Conservation (phyloP, 176 grass and related monocot species). For the Miscanthus lutarioriparius region DNA sequence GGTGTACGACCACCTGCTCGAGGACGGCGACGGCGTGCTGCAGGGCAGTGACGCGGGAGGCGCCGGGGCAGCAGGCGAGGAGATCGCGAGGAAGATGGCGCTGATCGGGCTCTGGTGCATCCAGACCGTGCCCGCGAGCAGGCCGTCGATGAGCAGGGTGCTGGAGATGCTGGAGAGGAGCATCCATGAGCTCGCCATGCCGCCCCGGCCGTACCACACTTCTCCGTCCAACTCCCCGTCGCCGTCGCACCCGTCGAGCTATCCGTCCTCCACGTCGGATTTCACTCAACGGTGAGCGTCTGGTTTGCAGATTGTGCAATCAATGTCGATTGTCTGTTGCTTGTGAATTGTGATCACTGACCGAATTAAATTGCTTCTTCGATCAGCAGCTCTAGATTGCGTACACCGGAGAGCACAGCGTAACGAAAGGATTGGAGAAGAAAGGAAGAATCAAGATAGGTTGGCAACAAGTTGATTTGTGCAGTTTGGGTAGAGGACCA, state of each 20-base stretch:
- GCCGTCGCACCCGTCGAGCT: conserved; percentile 23
- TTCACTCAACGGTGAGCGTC: conserved; percentile 30
- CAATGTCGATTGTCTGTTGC: background rate
- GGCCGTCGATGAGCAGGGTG: conserved; percentile 74
- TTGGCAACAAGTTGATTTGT: background rate
- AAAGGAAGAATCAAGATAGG: background rate
- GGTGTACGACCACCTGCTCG: conserved; percentile 59
- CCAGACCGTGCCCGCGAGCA: conserved; percentile 46
- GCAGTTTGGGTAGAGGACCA: background rate
- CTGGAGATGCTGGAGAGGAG: conserved; percentile 72
- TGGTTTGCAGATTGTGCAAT: background rate
- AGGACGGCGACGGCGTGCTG: conserved; percentile 8
- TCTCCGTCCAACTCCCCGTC: conserved; percentile 34
- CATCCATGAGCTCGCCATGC: conserved; percentile 46
- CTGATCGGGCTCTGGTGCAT: conserved; percentile 75
- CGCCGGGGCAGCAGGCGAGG: background rate
- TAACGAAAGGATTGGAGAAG: background rate
- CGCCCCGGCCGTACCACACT: conserved; percentile 50
- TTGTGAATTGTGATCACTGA: background rate
- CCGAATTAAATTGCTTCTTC: background rate
- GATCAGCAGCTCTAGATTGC: conserved; percentile 25
- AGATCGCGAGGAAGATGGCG: conserved; percentile 58
- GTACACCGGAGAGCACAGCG: conserved; percentile 27
- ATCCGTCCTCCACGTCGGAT: conserved; percentile 36
- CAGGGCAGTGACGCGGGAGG: background rate